Conservation (phyloP, 2,329 filamentous ascomycete genomes). For the Paracamarosporium sp. region DNA sequence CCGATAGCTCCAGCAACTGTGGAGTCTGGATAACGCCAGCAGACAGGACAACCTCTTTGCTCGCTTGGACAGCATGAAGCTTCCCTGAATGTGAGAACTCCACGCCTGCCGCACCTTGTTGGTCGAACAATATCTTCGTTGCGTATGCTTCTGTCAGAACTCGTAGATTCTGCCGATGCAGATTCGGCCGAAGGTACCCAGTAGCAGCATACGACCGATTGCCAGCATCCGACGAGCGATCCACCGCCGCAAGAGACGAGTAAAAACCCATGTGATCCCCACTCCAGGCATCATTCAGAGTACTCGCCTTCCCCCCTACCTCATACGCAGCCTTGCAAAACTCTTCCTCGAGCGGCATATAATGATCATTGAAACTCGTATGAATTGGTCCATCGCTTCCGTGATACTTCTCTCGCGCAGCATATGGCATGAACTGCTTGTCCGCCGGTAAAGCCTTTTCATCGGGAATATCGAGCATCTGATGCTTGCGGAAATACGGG, state of each 20-base stretch:
- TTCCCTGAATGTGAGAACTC: constrained; percentile 35
- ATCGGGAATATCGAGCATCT: constrained; percentile 42
- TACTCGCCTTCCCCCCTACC: constrained; percentile 14
- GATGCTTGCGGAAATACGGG: constrained; percentile 47
- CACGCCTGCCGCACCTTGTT: constrained; percentile 49
- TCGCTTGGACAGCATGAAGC: not conserved
- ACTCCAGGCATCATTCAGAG: constrained; percentile 43
- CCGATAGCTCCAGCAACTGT: constrained; percentile 24
- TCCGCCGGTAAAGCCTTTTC: constrained; percentile 28
- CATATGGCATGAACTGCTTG: constrained; percentile 14
- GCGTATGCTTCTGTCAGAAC: constrained; percentile 55
- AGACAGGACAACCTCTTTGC: constrained; percentile 21
- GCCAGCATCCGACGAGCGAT: constrained; percentile 36
- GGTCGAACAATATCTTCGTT: constrained; percentile 52
- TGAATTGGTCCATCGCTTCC: constrained; percentile 42
- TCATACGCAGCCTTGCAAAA: constrained; percentile 21
- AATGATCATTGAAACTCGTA: constrained; percentile 41
- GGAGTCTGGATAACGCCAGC: constrained; percentile 21
- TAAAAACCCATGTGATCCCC: constrained; percentile 47
- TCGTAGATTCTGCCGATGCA: constrained; percentile 50
- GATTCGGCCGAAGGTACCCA: constrained; percentile 35
- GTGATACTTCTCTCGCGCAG: constrained; percentile 41
- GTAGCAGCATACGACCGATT: constrained; percentile 41
- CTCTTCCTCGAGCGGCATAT: constrained; percentile 23
- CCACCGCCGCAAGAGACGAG: constrained; percentile 34